Evolutionary conservation across 352 stramenopile species (phyloP).

Genomic region (Phytophthora nicotianae): DNA sequence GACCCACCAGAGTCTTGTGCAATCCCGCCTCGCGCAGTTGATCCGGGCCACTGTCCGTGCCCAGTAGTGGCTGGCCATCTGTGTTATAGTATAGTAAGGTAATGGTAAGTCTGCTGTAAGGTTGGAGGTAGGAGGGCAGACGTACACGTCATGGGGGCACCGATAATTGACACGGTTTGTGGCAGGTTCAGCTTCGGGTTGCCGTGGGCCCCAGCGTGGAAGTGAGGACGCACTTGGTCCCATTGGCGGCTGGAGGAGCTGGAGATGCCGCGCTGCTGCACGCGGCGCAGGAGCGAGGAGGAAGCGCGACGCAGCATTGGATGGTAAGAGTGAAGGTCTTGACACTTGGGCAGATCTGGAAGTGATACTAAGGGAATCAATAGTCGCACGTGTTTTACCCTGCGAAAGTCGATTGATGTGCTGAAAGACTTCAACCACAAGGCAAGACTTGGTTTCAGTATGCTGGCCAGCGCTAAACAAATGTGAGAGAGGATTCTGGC

Average conservation of each 20-base stretch:
- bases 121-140: not conserved
- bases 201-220: conserved; percentile 54
- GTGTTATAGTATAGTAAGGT: not conserved
- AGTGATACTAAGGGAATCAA: conserved; percentile 8
- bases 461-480: conserved; percentile 3
- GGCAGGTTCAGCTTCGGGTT: conserved; percentile 63
- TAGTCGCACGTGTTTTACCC: conserved; percentile 21
- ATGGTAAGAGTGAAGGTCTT: not conserved
- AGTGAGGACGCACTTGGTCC: conserved; percentile 68
- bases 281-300: conserved; percentile 14
- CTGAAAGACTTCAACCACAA: conserved; percentile 23
- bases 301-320: conserved; percentile 21
- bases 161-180: conserved; percentile 81
- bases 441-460: conserved; percentile 19
- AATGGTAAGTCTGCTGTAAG: conserved; percentile 1
- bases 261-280: conserved; percentile 54
- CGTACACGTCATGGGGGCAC: conserved; percentile 88
- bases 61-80: conserved; percentile 85
- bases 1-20: conserved; percentile 76
- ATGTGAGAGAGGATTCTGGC: not conserved
- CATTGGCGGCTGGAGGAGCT: conserved; percentile 53
- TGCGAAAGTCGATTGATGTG: conserved; percentile 30
- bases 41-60: conserved; percentile 79
- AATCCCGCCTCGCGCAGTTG: conserved; percentile 77
- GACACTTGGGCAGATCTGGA: conserved; percentile 5